These are phyloP conservation scores for Xylaria acuta DNA, from an alignment of 495 filamentous ascomycete genomes.

Conservation along the genomic window DNA sequence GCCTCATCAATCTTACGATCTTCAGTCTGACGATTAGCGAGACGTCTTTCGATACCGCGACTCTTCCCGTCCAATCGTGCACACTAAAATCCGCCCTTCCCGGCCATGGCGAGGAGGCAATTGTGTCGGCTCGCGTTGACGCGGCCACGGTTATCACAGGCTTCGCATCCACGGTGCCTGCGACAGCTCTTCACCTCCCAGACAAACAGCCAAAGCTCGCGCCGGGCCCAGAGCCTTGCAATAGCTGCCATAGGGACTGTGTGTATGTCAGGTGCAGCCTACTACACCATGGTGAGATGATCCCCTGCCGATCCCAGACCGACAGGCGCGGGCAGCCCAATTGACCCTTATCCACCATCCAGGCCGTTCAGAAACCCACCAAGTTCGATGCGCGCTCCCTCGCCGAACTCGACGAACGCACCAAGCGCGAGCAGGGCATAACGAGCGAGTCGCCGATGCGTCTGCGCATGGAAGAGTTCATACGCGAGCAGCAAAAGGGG, in stretches of 20 bases:
- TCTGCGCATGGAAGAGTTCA: slow-evolving; percentile 93
- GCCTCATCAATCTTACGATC: slow-evolving; percentile 26
- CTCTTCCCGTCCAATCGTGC: not conserved
- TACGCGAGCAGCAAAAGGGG: slow-evolving; percentile 86
- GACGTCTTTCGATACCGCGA: slow-evolving; percentile 12
- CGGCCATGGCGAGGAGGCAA: slow-evolving; percentile 36
- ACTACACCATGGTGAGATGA: slow-evolving; percentile 37
- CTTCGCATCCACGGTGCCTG: slow-evolving; percentile 22
- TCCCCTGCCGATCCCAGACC: not conserved
- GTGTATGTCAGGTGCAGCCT: slow-evolving; percentile 33
- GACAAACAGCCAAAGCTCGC: slow-evolving; percentile 30
- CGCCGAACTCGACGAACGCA: slow-evolving; percentile 71
- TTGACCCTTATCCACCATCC: slow-evolving; percentile 29
- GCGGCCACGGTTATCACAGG: slow-evolving; percentile 33
- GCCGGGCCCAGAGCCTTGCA: slow-evolving; percentile 26
- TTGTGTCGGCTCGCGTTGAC: slow-evolving; percentile 31
- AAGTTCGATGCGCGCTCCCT: slow-evolving; percentile 60
- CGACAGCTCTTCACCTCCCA: slow-evolving; percentile 35
- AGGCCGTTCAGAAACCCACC: slow-evolving; percentile 48
- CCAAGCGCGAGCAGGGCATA: slow-evolving; percentile 70
- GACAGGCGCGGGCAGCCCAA: slow-evolving; percentile 20
- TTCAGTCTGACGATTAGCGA: slow-evolving; percentile 19
- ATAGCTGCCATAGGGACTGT: slow-evolving; percentile 32
- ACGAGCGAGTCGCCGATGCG: slow-evolving; percentile 88
- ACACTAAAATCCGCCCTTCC: slow-evolving; percentile 1